Percentiles rank a stretch among this genome's conserved stretches.
These are phyloP conservation scores for Trypanosoma boissoni DNA, from an alignment of 208 protist species.

Conservation along the genomic window DNA sequence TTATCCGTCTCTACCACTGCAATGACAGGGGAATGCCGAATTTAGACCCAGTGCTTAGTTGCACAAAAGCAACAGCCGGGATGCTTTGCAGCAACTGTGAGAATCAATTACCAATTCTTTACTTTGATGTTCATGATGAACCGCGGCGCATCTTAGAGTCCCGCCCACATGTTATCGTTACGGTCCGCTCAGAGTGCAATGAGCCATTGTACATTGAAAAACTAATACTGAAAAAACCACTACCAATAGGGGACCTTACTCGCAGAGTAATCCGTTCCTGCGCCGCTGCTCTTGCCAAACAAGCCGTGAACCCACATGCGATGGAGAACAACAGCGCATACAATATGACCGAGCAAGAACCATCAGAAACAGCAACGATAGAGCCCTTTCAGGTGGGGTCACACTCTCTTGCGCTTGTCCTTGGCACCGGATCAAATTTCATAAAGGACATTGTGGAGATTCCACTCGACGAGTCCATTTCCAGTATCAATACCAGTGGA, in stretches of 20 bases:
- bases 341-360: neutral
- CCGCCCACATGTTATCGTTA: slow-evolving; percentile 10
- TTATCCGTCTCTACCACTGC: slow-evolving; percentile 51
- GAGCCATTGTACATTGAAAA: slow-evolving; percentile 18
- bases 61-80: too few species aligned
- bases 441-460: slow-evolving; percentile 57
- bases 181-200: slow-evolving; percentile 1
- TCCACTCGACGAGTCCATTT: slow-evolving; percentile 11
- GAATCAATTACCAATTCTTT: neutral
- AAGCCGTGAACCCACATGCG: too few species aligned
- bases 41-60: neutral
- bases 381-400: neutral
- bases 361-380: neutral
- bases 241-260: neutral
- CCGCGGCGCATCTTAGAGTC: slow-evolving; percentile 15
- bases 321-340: too few species aligned
- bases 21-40: neutral
- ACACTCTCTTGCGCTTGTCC: slow-evolving; percentile 30
- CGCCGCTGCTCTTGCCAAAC: too few species aligned
- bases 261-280: neutral
- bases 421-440: slow-evolving; percentile 23
- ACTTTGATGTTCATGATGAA: slow-evolving; percentile 16
- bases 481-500: neutral
- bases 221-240: slow-evolving; percentile 1
- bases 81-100: too few species aligned